Base-by-base conservation (phyloP, 768 basidiomycete species). In the Lactarius vividus region DNA sequence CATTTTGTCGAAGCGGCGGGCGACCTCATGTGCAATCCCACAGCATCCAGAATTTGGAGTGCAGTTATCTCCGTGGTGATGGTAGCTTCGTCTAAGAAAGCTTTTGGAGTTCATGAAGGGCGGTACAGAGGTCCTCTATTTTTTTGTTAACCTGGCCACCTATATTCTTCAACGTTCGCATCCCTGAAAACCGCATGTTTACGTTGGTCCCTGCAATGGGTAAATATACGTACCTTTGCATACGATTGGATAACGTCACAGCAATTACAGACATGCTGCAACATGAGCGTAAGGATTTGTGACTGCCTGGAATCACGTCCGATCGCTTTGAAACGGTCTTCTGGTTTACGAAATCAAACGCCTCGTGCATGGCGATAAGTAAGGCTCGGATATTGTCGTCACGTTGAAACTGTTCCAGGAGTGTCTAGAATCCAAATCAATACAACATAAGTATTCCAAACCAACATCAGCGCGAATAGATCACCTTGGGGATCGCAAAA, bases 241-340 rank as follows among this genome's bases (percentile, higher is more conserved):
- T 56, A 56, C 6, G 55, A 56, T 15, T 8, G 55, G 55, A 56
- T 56, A n/a, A 56, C 20, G 33, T 52, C 49, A 52, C 49, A 52
- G 26, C 49, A 52, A 52, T 52, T 52, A 52, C 49, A 52, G 23
- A 52, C 49, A 16, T 26, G 49, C 26, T 52, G 49, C 26, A 52
- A 7, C 49, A 52, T 52, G 13, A 52, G 49, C 26, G 26, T 52
- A 2, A 52, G 49, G 13, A 52, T 15, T 15, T 28, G 49, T 26
- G 11, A 5, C 49, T 33, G 55, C 55, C 3, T 31, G 1, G 55
- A 2, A 4, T 13, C 28, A 31, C 29, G 55, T 3, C 4, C 18
- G 33, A 56, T 33, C 1, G 31, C 4, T 35, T 33, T 33, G 29
- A 56, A 35, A 56, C 8, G n/a, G 18, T 56, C 29, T 23, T 20